Evolutionary conservation across 176 grass and related monocot genomes (phyloP), one percentile per base, ranked within the genome.

Genomic region (Bonia amplexicaulis): DNA sequence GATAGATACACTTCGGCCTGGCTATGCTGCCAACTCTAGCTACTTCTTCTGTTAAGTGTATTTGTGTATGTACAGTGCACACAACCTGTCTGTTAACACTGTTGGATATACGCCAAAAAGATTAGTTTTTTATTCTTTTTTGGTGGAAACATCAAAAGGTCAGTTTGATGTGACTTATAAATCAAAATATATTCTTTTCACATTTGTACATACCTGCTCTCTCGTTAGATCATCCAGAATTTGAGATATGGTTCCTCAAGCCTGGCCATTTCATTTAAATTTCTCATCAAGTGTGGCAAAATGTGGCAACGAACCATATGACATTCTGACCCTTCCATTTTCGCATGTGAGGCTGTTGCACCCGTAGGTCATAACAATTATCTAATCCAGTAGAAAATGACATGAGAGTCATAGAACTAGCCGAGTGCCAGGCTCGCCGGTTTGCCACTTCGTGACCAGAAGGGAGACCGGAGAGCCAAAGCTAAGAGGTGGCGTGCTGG

Each of bases 351-450:
- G 31, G 31, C 31, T 33, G 31, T 33, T 33, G 31, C 3, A 33
- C 31, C 35, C 35, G 0, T 37, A 37, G 35, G 35, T 37, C 35
- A 37, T 37, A 37, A 37, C 35, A 37, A 4, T 37, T 37, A 37
- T 4, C 5, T 37, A 37, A 37, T 37, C 35, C 35, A 37, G 4
- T 37, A 37, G 35, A 3, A 37, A 37, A 37, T 37, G 35, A 37
- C 35, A 37, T 37, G 35, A 37, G 35, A 37, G 35, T 37, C 35
- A 37, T 37, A 37, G 35, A 6, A 37, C 35, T 37, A 37, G 35
- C 35, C 4, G 42, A 2, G 23, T n/a, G 84, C 45, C 66, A 88
- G 87, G 37, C 69, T 85, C 33, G 52, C 82, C 71, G 70, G 70
- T 85, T 70, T 42, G 82, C 77, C 77, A 74, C 82, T 58, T 54